A percentile compares a stretch with the other conserved stretches of the same genome.
phyloP scores from a whole-genome alignment of 805 yeast species.

The Saccharomyces eubayanus region DNA sequence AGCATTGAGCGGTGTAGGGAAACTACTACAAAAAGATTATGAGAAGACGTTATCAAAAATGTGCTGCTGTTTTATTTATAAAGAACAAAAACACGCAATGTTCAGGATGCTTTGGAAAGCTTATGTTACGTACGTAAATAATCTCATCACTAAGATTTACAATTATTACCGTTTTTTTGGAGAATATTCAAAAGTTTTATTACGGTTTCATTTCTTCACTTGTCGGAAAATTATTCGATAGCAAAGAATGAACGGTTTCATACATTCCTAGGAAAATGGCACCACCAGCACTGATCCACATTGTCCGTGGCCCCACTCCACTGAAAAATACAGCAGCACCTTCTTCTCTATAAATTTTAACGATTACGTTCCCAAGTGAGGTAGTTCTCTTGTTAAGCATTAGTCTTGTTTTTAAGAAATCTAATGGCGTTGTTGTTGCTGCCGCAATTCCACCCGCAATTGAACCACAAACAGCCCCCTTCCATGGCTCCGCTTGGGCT shows the following conservation, averaged over 20 bases:
- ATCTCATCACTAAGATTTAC: background rate
- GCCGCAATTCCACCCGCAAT: conserved; percentile 79
- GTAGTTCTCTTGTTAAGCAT: conserved; percentile 58
- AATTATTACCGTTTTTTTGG: background rate
- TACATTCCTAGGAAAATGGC: conserved; percentile 94
- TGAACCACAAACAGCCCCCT: conserved; percentile 80
- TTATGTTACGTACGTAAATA: background rate
- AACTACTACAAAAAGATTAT: background rate
- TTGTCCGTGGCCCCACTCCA: conserved; percentile 91
- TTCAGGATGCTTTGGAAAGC: background rate
- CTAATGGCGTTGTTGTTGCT: conserved; percentile 72
- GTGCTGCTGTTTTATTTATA: background rate
- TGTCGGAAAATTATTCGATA: conserved; percentile 8
- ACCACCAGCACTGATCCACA: conserved; percentile 98
- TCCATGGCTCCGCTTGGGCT: conserved; percentile 36
- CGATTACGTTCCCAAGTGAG: conserved; percentile 41
- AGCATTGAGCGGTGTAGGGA: background rate
- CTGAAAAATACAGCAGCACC: conserved; percentile 64
- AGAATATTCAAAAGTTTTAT: background rate
- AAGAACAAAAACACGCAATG: background rate
- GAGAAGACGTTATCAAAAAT: background rate
- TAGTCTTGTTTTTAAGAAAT: conserved; percentile 71
- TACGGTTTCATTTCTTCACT: background rate
- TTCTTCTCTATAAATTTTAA: conserved; percentile 54
- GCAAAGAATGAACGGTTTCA: conserved; percentile 52